Percentiles rank a stretch among this genome's conserved stretches.
Evolutionary conservation across 2,329 filamentous ascomycete genomes (phyloP).

Genomic region (Arthrobotrys pseudoclavata): DNA sequence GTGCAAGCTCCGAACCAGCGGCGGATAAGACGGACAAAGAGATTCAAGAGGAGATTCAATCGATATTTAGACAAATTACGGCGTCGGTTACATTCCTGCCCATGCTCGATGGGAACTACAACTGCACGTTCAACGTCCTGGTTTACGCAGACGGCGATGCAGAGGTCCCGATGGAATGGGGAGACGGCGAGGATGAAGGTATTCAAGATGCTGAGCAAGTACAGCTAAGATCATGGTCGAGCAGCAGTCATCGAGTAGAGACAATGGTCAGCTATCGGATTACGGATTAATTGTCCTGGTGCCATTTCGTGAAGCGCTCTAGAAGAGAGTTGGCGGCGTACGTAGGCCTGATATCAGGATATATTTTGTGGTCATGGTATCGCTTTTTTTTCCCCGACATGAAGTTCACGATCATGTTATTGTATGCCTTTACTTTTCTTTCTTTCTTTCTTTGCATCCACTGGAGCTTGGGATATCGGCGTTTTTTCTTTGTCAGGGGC

Average conservation of each 20-base stretch:
- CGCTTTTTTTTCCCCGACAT: background rate
- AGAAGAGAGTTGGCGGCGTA: background rate
- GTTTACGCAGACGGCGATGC: conserved; percentile 98
- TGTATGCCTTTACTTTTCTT: conserved; percentile 7
- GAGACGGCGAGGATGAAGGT: conserved; percentile 97
- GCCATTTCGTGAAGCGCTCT: background rate
- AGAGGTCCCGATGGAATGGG: conserved; percentile 93
- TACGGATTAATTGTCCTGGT: conserved; percentile 65
- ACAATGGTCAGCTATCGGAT: conserved; percentile 93
- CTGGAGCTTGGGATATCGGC: conserved; percentile 27
- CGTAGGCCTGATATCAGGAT: background rate
- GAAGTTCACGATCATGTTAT: conserved; percentile 10
- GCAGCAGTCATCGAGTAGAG: conserved; percentile 91
- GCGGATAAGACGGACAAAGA: conserved; percentile 89
- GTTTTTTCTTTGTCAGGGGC: conserved; percentile 15
- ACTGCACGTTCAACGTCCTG: conserved; percentile 96
- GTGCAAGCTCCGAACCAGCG: conserved; percentile 64
- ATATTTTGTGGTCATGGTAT: background rate
- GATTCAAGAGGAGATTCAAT: conserved; percentile 95
- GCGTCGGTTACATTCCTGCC: conserved; percentile 97
- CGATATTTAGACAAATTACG: conserved; percentile 97
- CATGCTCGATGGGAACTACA: conserved; percentile 82
- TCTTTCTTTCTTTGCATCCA: conserved; percentile 11
- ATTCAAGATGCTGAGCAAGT: conserved; percentile 88
- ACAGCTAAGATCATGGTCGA: conserved; percentile 94